Percentiles rank a stretch among this genome's conserved stretches.
Conservation (phyloP, 78 protist species). For the Dictyostelium capitatum region DNA sequence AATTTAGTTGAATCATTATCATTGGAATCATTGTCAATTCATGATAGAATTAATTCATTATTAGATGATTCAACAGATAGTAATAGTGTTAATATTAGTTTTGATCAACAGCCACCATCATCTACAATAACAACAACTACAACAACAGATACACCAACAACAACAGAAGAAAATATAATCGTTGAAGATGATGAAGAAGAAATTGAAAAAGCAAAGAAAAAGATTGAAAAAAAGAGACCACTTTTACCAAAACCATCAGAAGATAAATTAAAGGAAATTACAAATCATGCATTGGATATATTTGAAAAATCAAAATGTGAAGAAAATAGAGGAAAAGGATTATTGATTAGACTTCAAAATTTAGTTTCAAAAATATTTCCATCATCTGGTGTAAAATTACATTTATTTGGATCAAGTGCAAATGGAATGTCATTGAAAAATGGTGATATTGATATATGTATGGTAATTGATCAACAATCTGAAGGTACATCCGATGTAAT, state of each 20-base stretch:
- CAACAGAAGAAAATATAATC: neutral
- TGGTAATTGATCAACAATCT: conserved; percentile 45
- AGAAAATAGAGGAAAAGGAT: conserved; percentile 62
- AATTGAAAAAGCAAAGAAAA: conserved; percentile 37
- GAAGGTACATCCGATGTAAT: conserved; percentile 65
- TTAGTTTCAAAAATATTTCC: conserved; percentile 64
- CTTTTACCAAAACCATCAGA: conserved; percentile 50
- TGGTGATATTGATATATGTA: conserved; percentile 82
- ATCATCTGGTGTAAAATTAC: conserved; percentile 60
- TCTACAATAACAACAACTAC: neutral
- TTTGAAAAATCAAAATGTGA: conserved; percentile 75
- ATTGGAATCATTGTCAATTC: neutral
- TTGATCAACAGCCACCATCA: neutral
- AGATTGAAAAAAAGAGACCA: conserved; percentile 56
- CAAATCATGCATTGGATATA: conserved; percentile 64
- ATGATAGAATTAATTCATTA: neutral
- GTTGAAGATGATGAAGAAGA: conserved; percentile 30
- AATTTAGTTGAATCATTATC: neutral
- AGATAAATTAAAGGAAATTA: conserved; percentile 30
- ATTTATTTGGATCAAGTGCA: conserved; percentile 84
- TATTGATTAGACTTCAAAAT: conserved; percentile 37
- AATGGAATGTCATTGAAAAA: conserved; percentile 78
- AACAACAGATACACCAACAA: neutral
- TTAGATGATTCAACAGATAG: neutral
- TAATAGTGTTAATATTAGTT: neutral